These are phyloP conservation scores for Pleodorina starrii DNA, from an alignment of 139 green algal genomes.

Conservation along the genomic window DNA sequence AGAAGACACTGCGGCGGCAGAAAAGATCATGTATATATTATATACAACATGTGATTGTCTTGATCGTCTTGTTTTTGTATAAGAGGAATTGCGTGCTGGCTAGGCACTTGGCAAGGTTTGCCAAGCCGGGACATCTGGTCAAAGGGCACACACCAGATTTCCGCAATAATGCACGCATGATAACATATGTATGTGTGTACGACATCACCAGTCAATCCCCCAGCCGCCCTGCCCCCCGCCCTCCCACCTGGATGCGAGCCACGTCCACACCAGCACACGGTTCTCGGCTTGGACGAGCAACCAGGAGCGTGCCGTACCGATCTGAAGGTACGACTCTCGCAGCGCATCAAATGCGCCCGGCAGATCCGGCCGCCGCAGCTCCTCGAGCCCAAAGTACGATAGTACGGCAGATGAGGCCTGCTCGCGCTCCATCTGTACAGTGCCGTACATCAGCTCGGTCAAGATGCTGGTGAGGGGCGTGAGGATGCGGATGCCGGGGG, in stretches of 20 bases:
- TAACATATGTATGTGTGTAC: too few relatives aligned
- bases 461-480: not conserved
- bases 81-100: too few relatives aligned
- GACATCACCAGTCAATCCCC: too few relatives aligned
- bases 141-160: too few relatives aligned
- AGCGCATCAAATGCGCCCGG: not conserved
- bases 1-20: too few relatives aligned
- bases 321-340: not conserved
- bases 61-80: too few relatives aligned
- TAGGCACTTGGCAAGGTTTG: too few relatives aligned
- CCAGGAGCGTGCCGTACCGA: not conserved
- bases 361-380: not conserved
- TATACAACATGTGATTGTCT: too few relatives aligned
- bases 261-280: not conserved
- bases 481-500: slow-evolving; percentile 8
- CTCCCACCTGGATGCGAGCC: not conserved
- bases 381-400: not conserved
- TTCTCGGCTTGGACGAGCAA: not conserved
- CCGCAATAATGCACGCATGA: too few relatives aligned
- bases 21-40: too few relatives aligned
- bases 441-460: slow-evolving; percentile 5
- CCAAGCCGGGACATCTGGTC: too few relatives aligned
- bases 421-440: not conserved
- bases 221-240: too few relatives aligned
- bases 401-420: not conserved